Evolutionary conservation across 2,329 filamentous ascomycete species (phyloP).

Genomic region (Fonsecaea erecta): DNA sequence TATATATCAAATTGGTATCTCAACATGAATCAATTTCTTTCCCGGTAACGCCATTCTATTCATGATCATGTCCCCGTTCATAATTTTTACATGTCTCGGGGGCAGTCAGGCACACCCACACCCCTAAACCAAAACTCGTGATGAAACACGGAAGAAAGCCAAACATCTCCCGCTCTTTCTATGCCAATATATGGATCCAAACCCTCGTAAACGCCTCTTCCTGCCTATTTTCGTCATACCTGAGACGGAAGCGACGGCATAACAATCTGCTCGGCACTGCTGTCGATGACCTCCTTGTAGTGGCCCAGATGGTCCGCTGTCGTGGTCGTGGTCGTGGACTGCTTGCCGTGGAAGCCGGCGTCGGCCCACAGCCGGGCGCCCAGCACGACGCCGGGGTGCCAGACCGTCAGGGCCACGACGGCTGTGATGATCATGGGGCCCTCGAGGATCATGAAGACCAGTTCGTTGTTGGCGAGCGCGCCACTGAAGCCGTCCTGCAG

Average conservation of each 20-base stretch:
- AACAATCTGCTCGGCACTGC: constrained; percentile 4
- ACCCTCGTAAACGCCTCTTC: too few relatives aligned
- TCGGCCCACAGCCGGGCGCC: constrained; percentile 1
- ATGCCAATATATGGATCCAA: neutral
- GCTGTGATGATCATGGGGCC: constrained; percentile 57
- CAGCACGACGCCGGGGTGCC: constrained; percentile 47
- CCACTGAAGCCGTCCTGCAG: constrained; percentile 53
- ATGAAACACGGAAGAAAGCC: too few relatives aligned
- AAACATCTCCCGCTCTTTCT: too few relatives aligned
- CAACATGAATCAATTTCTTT: neutral
- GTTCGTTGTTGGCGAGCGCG: constrained; percentile 53
- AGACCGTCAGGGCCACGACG: constrained; percentile 47
- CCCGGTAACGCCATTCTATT: neutral
- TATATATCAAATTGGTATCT: neutral
- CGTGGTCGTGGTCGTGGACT: too few relatives aligned
- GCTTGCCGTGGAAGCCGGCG: constrained; percentile 10
- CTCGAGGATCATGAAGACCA: constrained; percentile 57
- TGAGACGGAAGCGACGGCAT: neutral
- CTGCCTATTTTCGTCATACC: neutral
- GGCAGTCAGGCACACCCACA: too few relatives aligned
- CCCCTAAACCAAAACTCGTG: too few relatives aligned
- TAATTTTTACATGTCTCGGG: neutral
- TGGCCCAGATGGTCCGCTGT: constrained; percentile 1
- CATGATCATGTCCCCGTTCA: neutral
- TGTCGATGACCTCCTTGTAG: constrained; percentile 9